Evolutionary conservation across 2,329 filamentous ascomycete genomes (phyloP), one percentile per base, ranked within the genome.

Genomic region (Talaromyces funiculosus): DNA sequence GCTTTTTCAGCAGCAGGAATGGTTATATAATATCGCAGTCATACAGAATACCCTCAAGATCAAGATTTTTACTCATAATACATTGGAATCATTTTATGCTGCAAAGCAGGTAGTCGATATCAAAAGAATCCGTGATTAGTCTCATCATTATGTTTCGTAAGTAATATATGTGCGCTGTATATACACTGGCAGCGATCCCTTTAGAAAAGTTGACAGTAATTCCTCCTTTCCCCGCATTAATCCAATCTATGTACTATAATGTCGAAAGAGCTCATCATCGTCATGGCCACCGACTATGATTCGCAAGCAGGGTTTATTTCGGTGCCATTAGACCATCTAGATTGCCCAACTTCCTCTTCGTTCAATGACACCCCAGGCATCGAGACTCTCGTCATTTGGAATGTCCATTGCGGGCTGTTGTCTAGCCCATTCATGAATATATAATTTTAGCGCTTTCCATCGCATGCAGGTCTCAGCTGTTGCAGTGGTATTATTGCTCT

Each of bases 391-490:
- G 64, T 84, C 80, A 60, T 80, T 78, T 66, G 85, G 22, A 37
- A 51, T 75, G 4, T 69, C 81, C 73, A 94, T 85, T 63, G 85
- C 82, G 4, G 92, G 90, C 71, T 95, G 90, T 74, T 96, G 92
- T 60, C 88, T 82, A 24, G 89, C 92, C 93, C 93, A 97, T 73
- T 96, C 92, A 38, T 82, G 82, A 40, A 97, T 89, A 72, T 97
- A 97, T 42, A 86, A 71, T 69, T 87, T 88, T 45, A 97, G 79
- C 1, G 93, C 93, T 69, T 83, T 86, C 93, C 93, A 97, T 57
- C 93, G 83, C 58, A 86, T 80, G 80, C 89, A 89, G 74, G 72
- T 75, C 53, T 78, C 73, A 24, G 71, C 71, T 56, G 47, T 33
- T 51, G 66, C 73, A 72, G 75, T 66, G 75, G 83, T 77, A 75